Base-by-base conservation (phyloP, 1,139 yeast genomes). In the Pichia sp. region DNA sequence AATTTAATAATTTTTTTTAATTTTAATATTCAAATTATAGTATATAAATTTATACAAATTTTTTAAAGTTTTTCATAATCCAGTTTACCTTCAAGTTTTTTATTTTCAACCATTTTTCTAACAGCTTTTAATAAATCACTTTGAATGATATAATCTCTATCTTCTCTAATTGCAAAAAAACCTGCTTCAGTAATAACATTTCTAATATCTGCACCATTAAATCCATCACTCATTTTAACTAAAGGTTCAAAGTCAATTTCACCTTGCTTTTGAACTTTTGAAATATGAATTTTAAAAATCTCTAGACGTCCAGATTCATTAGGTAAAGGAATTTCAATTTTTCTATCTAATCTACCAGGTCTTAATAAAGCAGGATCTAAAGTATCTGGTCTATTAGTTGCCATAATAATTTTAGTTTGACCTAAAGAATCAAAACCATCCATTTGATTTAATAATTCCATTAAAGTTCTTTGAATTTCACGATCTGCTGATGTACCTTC, bases 401-500 rank as follows among this genome's bases (percentile, higher is more conserved):
- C 99, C 98, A 93, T 93, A 56, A 93, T 93, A 42, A 93, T 89
- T 69, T 93, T 93, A 2, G 98, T 93, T 65, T 88, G 95, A 29
- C 98, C 98, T 57, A 93, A 74, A 46, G 88, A 84, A 63, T 93
- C 98, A 63, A 93, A 93, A 49, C 99, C 99, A 63, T 93, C 99
- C 98, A 93, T 89, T 65, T 91, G 98, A 60, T 91, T 91, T 56
- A 93, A 75, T 60, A 93, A 72, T 67, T 93, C 99, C 98, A 93
- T 91, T 62, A 93, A 72, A 3, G 98, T 93, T 69, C 99, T 85
- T 68, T 93, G 99, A 60, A 93, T 91, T 65, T 93, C 99, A 64
- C 98, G 81, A 68, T 93, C 99, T 3, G 98, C 98, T 10, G 96
- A 85, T 2, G 98, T 91, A 65, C 99, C 99, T 64, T 93, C 99